Evolutionary conservation across 2,329 filamentous ascomycete species (phyloP), one percentile per base, ranked within the genome.

Genomic region (Diaporthe eres): DNA sequence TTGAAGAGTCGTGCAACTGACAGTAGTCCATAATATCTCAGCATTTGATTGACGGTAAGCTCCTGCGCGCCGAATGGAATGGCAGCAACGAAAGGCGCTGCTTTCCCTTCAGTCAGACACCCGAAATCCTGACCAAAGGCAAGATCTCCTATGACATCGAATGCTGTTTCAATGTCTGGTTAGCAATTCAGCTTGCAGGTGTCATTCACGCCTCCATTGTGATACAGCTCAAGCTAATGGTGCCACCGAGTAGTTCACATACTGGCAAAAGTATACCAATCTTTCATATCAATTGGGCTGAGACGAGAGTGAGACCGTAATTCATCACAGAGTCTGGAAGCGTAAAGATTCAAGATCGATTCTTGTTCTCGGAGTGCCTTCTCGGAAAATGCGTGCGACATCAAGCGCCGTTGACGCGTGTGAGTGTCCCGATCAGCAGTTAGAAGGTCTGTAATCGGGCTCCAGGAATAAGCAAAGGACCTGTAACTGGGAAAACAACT

Each of bases 251-350:
- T 28, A 17, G 25, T 13, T 22, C 17, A 65, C 61, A 9, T 49
- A 65, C 61, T 19, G 25, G 61, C 61, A 49, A 65, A 65, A 3
- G 61, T 65, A 42, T 49, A 65, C 61, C 61, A 65, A n/a, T 65
- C 42, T 34, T 15, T 65, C 25, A 65, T 34, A 6, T 65, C 42
- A 2, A 65, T 42, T 49, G 61, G 61, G 10, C 19, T 19, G 15
- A 49, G 17, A 5, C 42, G 42, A 13, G 61, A 49, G 28, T 44
- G 10, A 22, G 4, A 19, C 1, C 34, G 42, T 8, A 63, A 25
- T 8, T 63, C 42, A 34, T 65, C 61, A 10, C 61, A 65, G 4
- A 65, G 19, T 34, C 42, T 49, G 9, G 25, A 49, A n/a, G 61
- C 61, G n/a, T 65, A 65, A 8, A 49, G 12, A 4, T 49, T 31